These are phyloP conservation scores for Telfairia occidentalis DNA, from an alignment of 331 rosid genomes.

Conservation along the genomic window DNA sequence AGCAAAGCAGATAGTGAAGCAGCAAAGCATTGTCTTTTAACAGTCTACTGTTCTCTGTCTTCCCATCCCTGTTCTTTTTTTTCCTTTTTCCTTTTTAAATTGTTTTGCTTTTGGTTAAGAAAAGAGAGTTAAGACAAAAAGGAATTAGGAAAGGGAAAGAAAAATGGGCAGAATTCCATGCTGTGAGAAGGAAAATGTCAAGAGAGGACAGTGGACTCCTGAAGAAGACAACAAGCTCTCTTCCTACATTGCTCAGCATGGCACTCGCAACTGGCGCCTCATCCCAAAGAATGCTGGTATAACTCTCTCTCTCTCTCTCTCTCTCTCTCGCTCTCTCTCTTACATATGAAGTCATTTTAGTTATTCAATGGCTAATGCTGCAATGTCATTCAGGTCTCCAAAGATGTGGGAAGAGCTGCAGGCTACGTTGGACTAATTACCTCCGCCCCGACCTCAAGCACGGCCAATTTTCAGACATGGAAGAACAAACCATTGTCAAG, in stretches of 20 bases:
- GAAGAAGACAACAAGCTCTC: constrained; percentile 85
- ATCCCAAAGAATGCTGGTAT: constrained; percentile 74
- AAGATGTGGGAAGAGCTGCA: constrained; percentile 76
- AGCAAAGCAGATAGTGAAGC: constrained; percentile 7
- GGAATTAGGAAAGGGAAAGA: constrained; percentile 5
- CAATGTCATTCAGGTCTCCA: constrained; percentile 35
- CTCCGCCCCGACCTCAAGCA: constrained; percentile 85
- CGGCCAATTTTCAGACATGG: constrained; percentile 59
- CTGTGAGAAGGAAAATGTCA: constrained; percentile 63
- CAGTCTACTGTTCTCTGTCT: not conserved
- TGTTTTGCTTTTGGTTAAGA: constrained; percentile 1
- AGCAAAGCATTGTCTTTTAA: constrained; percentile 11
- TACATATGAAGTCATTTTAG: not conserved
- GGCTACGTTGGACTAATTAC: constrained; percentile 75
- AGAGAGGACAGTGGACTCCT: constrained; percentile 79
- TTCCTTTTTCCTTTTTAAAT: not conserved
- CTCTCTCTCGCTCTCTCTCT: not conserved
- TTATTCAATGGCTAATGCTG: constrained; percentile 7
- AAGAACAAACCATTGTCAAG: constrained; percentile 74
- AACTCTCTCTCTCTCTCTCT: not conserved
- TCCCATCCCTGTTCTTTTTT: not conserved
- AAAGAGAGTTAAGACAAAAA: not conserved
- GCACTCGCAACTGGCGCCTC: constrained; percentile 82
- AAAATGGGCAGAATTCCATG: constrained; percentile 80
- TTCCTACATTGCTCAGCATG: constrained; percentile 75